Conservation (phyloP, 169 alveolate genomes). For the Cryptosporidium meleagridis region DNA sequence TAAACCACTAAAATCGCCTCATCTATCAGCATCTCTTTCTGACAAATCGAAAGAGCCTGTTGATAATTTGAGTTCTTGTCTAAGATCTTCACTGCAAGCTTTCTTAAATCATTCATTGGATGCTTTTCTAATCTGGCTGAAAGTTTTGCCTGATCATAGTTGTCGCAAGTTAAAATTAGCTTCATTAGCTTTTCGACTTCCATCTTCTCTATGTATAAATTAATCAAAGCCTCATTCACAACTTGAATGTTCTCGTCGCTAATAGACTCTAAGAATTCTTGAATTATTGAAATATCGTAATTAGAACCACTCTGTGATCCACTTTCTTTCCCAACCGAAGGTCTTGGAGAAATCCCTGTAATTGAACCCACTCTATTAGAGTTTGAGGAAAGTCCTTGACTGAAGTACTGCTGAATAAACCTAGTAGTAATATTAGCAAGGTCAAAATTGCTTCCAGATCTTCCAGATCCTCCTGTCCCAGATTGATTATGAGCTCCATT, state of each 20-base stretch:
- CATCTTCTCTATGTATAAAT: conserved; percentile 96
- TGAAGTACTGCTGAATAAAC: conserved; percentile 53
- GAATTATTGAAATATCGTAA: conserved; percentile 48
- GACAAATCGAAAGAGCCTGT: conserved; percentile 90
- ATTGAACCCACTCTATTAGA: conserved; percentile 86
- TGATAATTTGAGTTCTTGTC: conserved; percentile 91
- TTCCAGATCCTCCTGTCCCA: conserved; percentile 72
- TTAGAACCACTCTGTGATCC: not conserved
- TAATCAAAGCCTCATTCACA: conserved; percentile 98
- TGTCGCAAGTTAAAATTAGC: conserved; percentile 92
- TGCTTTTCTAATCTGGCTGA: conserved; percentile 94
- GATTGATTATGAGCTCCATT: conserved; percentile 90
- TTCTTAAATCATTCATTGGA: conserved; percentile 95
- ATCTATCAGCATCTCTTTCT: conserved; percentile 87
- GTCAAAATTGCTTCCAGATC: conserved; percentile 81
- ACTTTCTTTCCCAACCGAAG: not conserved
- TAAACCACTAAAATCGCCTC: conserved; percentile 90
- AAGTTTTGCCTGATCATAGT: conserved; percentile 94
- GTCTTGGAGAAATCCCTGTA: conserved; percentile 86
- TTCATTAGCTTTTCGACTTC: conserved; percentile 94
- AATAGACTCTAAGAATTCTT: conserved; percentile 56
- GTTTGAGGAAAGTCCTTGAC: conserved; percentile 72
- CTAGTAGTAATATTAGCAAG: conserved; percentile 54
- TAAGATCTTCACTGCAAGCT: conserved; percentile 94
- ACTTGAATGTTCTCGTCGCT: conserved; percentile 54